A percentile compares a stretch with the other conserved stretches of the same genome.
Evolutionary conservation across 148 eudicot species (phyloP).

Genomic region (Pouteria glomerata): DNA sequence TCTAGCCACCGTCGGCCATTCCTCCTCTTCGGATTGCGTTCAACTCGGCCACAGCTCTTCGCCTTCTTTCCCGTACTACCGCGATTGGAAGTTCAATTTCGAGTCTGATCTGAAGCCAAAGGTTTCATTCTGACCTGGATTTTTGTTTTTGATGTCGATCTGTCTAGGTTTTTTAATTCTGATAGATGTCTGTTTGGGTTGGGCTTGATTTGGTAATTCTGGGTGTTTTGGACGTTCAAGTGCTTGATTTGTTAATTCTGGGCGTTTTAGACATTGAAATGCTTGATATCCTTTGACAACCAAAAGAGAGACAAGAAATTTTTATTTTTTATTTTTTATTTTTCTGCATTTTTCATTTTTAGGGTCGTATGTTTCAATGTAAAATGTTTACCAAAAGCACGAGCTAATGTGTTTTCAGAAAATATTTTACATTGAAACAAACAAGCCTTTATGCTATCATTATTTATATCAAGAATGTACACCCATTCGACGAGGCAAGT

Average conservation of each 20-base stretch:
- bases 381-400: too few species aligned
- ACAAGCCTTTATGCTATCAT: too few species aligned
- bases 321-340: too few species aligned
- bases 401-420: too few species aligned
- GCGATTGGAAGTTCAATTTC: constrained; percentile 65
- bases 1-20: constrained; percentile 30
- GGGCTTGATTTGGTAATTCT: constrained; percentile 10
- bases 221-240: background rate
- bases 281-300: too few species aligned
- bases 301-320: too few species aligned
- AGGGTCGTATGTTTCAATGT: too few species aligned
- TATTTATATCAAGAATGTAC: too few species aligned
- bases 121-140: constrained; percentile 28
- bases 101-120: constrained; percentile 75
- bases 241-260: background rate
- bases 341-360: too few species aligned
- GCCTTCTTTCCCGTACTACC: constrained; percentile 58
- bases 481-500: too few species aligned
- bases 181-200: constrained; percentile 13
- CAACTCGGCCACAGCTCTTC: constrained; percentile 36
- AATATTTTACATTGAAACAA: too few species aligned
- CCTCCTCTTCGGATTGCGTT: constrained; percentile 45
- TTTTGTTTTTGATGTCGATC: constrained; percentile 18
- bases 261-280: too few species aligned
- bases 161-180: constrained; percentile 10